Evolutionary conservation across 2,329 filamentous ascomycete species (phyloP).

Genomic region (Talaromyces verruculosus): DNA sequence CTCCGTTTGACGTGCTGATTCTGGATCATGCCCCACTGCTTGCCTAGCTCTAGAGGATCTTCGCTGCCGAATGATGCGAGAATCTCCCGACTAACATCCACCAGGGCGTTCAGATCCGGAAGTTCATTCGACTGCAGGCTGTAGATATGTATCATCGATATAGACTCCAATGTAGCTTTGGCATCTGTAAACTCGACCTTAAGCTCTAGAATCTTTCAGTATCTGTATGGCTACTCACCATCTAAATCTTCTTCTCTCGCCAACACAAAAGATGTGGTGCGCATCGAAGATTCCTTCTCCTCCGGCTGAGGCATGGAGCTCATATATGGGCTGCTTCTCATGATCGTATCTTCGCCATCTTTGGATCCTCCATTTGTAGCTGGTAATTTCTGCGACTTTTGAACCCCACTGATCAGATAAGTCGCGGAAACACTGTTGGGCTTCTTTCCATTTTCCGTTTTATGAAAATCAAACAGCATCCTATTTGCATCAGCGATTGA

Average conservation of each 20-base stretch:
- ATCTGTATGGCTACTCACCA: slow-evolving; percentile 47
- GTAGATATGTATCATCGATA: slow-evolving; percentile 82
- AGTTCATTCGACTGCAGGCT: slow-evolving; percentile 72
- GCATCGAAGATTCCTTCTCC: slow-evolving; percentile 48
- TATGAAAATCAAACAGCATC: slow-evolving; percentile 85
- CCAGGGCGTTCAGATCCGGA: slow-evolving; percentile 70
- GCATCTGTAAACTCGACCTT: slow-evolving; percentile 51
- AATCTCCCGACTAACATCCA: slow-evolving; percentile 67
- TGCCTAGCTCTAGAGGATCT: slow-evolving; percentile 59
- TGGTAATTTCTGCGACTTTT: slow-evolving; percentile 41
- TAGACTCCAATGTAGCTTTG: slow-evolving; percentile 67
- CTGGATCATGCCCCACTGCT: slow-evolving; percentile 69
- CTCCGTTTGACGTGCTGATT: slow-evolving; percentile 67
- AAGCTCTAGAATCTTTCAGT: neutral
- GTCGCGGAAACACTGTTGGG: slow-evolving; percentile 80
- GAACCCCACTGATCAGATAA: slow-evolving; percentile 79
- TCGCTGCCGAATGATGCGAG: slow-evolving; percentile 56
- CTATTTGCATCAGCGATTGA: slow-evolving; percentile 45
- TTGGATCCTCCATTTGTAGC: slow-evolving; percentile 43
- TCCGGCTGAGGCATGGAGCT: slow-evolving; percentile 62
- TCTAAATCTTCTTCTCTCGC: slow-evolving; percentile 71
- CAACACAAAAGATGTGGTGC: slow-evolving; percentile 63
- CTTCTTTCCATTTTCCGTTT: slow-evolving; percentile 71
- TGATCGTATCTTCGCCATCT: slow-evolving; percentile 62
- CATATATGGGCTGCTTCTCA: slow-evolving; percentile 67